A percentile compares a stretch with the other conserved stretches of the same genome.
Conservation (phyloP, 352 stramenopile genomes). For the Globisporangium splendens region DNA sequence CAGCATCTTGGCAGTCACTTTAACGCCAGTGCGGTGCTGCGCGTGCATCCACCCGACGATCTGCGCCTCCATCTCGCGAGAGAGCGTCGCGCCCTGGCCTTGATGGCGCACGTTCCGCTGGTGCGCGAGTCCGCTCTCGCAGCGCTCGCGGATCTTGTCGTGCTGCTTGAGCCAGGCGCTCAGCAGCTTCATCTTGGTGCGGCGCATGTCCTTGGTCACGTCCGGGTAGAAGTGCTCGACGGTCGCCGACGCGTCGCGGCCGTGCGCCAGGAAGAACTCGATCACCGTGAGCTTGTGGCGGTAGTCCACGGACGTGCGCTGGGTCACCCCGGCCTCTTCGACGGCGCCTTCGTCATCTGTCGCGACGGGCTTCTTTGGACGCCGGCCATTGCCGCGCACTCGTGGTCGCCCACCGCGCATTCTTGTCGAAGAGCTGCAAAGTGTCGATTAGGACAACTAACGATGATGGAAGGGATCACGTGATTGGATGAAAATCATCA, state of each 20-base stretch:
- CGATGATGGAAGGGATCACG: too few species aligned
- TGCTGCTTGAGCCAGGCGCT: conserved; percentile 10
- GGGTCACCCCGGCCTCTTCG: background rate
- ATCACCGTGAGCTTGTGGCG: conserved; percentile 12
- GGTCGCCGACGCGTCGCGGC: conserved; percentile 5
- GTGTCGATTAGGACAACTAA: too few species aligned
- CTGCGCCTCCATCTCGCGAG: conserved; percentile 8
- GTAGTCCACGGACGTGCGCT: conserved; percentile 11
- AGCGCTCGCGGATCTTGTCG: conserved; percentile 8
- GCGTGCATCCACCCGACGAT: conserved; percentile 14
- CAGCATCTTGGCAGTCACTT: conserved; percentile 13
- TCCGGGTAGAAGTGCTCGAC: conserved; percentile 11
- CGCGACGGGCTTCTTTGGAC: background rate
- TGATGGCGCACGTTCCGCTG: conserved; percentile 8
- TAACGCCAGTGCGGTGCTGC: conserved; percentile 4
- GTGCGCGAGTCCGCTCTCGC: conserved; percentile 3
- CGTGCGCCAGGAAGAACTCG: conserved; percentile 4
- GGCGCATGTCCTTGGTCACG: conserved; percentile 6
- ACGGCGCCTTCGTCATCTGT: background rate
- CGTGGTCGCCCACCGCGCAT: conserved; percentile 8
- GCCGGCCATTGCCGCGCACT: conserved; percentile 8
- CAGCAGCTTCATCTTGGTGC: conserved; percentile 11
- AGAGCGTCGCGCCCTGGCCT: conserved; percentile 6
- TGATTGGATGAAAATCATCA: too few species aligned
- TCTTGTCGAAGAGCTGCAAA: background rate